Evolutionary conservation across 2,329 filamentous ascomycete genomes (phyloP), one percentile per base, ranked within the genome.

Genomic region (Aphanocladium album): DNA sequence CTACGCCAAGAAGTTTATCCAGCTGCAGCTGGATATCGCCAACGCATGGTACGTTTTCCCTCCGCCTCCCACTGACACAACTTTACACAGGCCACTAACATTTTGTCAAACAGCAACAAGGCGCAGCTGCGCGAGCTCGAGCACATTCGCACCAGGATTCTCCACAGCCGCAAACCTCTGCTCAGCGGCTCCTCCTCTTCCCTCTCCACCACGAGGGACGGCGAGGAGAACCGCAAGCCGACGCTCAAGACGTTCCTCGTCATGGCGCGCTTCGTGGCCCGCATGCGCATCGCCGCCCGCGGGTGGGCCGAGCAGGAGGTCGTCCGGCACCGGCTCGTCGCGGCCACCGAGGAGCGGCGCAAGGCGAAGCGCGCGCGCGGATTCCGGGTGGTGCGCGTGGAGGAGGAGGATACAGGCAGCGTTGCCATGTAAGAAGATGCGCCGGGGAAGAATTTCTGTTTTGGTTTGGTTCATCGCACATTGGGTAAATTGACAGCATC

Each of bases 51-150:
- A 87, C 67, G 90, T 88, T 65, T 62, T 35, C n/a, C 9, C 19
- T 27, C 8, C 7, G 17, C 23, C 51, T 12, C 7, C 43, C 49
- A 57, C 23, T 43, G 55, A 54, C 52, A 45, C 54, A 50, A 37
- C 57, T 53, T 5, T 3, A 11, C 27, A 39, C 25, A 25, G 7
- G 51, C 2, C 58, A 57, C 64, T 69, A 65, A 67, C 71, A 68
- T 69, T 63, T 62, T 57, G 27, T 9, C 9, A 14, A 60, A 73
- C 73, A 98, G 95, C 78, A 99, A 98, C 79, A 89, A 93, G 74
- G 89, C 91, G 63, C 91, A 98, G 72, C 86, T 98, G 62, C 85
- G 87, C 57, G 89, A 97, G 70, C 87, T 98, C 64, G 85, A 89
- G 67, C 84, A 89, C 67, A 96, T 97, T 80, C 91, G 76, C 64